Base-by-base conservation (phyloP, 2,329 filamentous ascomycete species). In the Pseudocercospora eumusae region DNA sequence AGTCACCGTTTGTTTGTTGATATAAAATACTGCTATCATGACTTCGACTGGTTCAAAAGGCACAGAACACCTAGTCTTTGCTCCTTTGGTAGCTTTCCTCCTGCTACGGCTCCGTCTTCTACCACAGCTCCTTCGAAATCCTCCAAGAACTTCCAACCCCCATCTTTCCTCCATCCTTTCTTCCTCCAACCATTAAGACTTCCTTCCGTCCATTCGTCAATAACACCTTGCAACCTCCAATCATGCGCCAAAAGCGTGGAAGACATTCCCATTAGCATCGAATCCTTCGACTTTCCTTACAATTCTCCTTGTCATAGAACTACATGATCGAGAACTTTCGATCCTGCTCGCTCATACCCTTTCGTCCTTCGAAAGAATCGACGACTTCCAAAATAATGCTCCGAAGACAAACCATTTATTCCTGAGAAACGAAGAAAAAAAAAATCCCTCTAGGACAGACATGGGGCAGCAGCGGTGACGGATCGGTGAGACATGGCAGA, bases 401-500 rank as follows among this genome's bases (percentile, higher is more conserved):
- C 56, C 4, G 33, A 44, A 18, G 25, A 44, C 10, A 60, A 54
- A 1, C 58, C 59, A n/a, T 64, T 49, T 57, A n/a, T 64, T 49
- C 27, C 57, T 49, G 5, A 68, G 64, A 0, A 63, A 18, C 13
- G 56, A 27, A 40, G 56, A 23, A 45, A 33, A 71, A 23, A 45
- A 33, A 71, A 28, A 57, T 74, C 68, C 47, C 80, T 74, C 5
- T 77, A n/a, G 75, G 77, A 61, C 79, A 83, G n/a, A 21, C 28
- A 72, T 63, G 9, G 21, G 59, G 3, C 49, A 55, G 58, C 28
- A 68, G 3, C 36, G 62, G 56, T 21, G 62, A 63, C 8, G 64
- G 62, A 20, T 56, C 18, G 20, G 66, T 66, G 2, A 20, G 44
- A 21, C 64, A 57, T 5, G 72, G 78, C 1, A 81, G 65, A 0